A percentile compares a stretch with the other conserved stretches of the same genome.
These are phyloP conservation scores for Saccharomycopsis microspora DNA, from an alignment of 805 yeast genomes.

Conservation along the genomic window DNA sequence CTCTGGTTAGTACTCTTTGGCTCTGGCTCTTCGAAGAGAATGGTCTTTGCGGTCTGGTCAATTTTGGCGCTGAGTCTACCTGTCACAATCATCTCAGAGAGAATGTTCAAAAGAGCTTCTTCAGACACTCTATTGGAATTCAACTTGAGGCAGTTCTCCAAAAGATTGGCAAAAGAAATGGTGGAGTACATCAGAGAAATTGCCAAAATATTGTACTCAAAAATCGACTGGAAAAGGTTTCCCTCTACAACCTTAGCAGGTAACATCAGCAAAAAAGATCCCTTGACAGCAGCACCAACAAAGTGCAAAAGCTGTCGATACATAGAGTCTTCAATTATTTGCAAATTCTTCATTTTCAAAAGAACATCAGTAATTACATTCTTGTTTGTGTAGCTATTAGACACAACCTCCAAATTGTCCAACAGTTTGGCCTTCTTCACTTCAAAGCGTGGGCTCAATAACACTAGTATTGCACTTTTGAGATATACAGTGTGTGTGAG, in stretches of 20 bases:
- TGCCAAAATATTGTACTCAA: constrained; percentile 7
- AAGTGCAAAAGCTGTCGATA: background rate
- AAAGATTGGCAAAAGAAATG: background rate
- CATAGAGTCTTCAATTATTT: background rate
- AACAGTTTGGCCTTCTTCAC: constrained; percentile 2
- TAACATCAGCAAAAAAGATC: background rate
- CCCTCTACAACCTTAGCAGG: background rate
- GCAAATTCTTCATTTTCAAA: background rate
- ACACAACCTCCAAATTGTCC: background rate
- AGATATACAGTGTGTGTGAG: background rate
- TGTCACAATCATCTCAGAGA: constrained; percentile 3
- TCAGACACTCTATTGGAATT: background rate
- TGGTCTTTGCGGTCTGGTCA: constrained; percentile 1
- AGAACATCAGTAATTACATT: background rate
- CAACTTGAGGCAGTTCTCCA: background rate
- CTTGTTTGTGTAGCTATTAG: background rate
- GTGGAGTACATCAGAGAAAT: constrained; percentile 2
- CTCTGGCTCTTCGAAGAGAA: background rate
- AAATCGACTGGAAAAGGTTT: constrained; percentile 5
- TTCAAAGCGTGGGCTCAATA: constrained; percentile 1
- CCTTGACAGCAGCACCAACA: background rate
- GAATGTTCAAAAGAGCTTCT: background rate
- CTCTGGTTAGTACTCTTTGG: background rate
- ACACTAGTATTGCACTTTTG: background rate
- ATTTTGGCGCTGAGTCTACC: constrained; percentile 8